Base-by-base conservation (phyloP, 345 rosid species). In the Eucalyptus tenuipes region DNA sequence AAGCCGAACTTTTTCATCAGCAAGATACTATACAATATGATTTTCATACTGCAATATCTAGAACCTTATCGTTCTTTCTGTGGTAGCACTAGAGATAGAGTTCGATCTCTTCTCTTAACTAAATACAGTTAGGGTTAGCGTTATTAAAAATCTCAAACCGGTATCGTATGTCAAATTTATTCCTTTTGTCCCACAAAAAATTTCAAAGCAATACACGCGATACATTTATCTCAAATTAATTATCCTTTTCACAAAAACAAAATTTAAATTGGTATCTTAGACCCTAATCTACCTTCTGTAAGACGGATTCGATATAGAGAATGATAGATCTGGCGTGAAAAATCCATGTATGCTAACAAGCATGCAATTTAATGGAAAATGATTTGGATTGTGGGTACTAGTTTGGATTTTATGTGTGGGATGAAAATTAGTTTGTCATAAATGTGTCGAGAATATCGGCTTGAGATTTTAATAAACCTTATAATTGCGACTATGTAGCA, bases 301-400 rank as follows among this genome's bases (percentile, higher is more conserved):
- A 68, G 12, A 68, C 0, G 7, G 0, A 33, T 17, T 0, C 1
- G 1, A 8, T 9, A 8, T 31, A 20, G 2, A 66, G 79, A 0
- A 31, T 7, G 79, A 66, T 0, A 61, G 3, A 15, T 66, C 1
- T 31, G 11, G 20, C 5, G 0, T 64, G 75, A 14, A 14, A 64
- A 33, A 17, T 68, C 80, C 13, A 17, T 5, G 4, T 33, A 64
- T n/a, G 20, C 3, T 7, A 5, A 64, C 37, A n/a, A n/a, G 17
- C 8, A 64, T 14, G 10, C 20, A 64, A 7, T 14, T n/a, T n/a
- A 64, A n/a, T 0, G 5, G 37, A 13, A 64, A n/a, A n/a, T n/a
- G 18, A n/a, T 16, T 68, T 17, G 44, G 80, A 33, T 68, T 40
- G 10, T 4, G 1, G 7, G 24, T 33, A 17, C 0, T 68, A 22